Conservation (phyloP, 352 stramenopile genomes). For the Phytophthora ohioensis region DNA sequence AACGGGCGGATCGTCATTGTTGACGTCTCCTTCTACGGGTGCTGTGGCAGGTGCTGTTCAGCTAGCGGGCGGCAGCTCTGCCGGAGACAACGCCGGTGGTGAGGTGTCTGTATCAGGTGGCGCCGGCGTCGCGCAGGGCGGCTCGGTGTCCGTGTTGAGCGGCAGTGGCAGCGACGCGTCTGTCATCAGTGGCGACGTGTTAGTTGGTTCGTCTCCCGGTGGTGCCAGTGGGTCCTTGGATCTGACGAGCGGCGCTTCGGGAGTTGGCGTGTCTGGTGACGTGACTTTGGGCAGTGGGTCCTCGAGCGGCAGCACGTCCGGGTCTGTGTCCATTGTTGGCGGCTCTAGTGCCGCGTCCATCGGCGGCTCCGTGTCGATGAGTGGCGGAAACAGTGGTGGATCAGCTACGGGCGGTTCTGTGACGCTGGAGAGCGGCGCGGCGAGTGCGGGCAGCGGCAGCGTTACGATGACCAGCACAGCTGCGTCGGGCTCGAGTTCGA, state of each 20-base stretch:
- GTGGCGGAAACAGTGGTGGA: slow-evolving; percentile 8
- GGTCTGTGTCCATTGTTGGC: slow-evolving; percentile 11
- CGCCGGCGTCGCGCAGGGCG: slow-evolving; percentile 10
- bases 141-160: slow-evolving; percentile 24
- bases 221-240: slow-evolving; percentile 7
- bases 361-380: slow-evolving; percentile 6
- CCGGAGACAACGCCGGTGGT: slow-evolving; percentile 22
- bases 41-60: slow-evolving; percentile 21
- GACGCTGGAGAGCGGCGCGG: slow-evolving; percentile 12
- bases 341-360: slow-evolving; percentile 7
- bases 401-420: slow-evolving; percentile 16
- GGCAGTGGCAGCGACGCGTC: slow-evolving; percentile 8
- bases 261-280: slow-evolving; percentile 1
- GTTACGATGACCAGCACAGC: slow-evolving; percentile 3
- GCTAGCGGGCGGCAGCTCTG: slow-evolving; percentile 20
- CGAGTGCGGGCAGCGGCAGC: slow-evolving; percentile 16
- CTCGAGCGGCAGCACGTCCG: slow-evolving; percentile 4
- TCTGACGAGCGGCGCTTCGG: slow-evolving; percentile 7
- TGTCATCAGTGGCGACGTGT: slow-evolving; percentile 19
- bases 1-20: slow-evolving; percentile 25
- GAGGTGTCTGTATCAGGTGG: slow-evolving; percentile 24
- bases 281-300: slow-evolving; percentile 6
- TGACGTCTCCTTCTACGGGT: slow-evolving; percentile 9
- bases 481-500: slow-evolving; percentile 7
- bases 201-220: slow-evolving; percentile 11